Base-by-base conservation (phyloP, 2,329 filamentous ascomycete species). In the Arthrobotrys sphaeroides region DNA sequence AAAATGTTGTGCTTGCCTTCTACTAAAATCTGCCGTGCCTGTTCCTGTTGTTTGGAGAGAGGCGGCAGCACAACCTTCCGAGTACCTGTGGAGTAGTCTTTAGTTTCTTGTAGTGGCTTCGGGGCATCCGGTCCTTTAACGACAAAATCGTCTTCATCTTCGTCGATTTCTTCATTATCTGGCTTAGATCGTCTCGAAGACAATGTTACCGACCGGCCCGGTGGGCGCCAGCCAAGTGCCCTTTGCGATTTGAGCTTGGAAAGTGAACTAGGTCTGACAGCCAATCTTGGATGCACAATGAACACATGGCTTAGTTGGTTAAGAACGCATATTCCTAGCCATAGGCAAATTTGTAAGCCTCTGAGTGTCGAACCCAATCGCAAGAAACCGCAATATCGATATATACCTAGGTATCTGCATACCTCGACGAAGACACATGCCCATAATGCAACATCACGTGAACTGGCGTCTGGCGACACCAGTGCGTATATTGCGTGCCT, bases 1-100 rank as follows among this genome's bases (percentile, higher is more conserved):
- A 78, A 20, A 20, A 78, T 43, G 22, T 78, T 78, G 36, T 76
- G 72, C 9, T 57, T 65, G 1, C 72, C 72, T 2, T 49, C 72
- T 43, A 60, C n/a, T 3, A 75, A 22, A 42, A 69, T 69, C 9
- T 75, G 36, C 47, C 36, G 64, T 28, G 64, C 64, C 38, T 75
- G 72, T 22, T 75, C 72, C 18, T 75, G 72, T n/a, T 75, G 64
- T 22, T 69, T 60, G 3, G 72, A 75, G 4, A 75, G 28, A 3
- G 55, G 40, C 18, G 72, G 72, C n/a, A 75, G 57, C 2, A 49
- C 22, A 20, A 65, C 57, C 31, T 69, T 75, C 22, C 64, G 57
- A 7, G 47, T 51, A 3, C 70, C 70, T 3, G 62, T 68, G 5
- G 64, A 68, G 24, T 36, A 45, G 51, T 74, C 70, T 51, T 43